phyloP scores from a whole-genome alignment of 129 eudicot genomes.

The Smallanthus sonchifolius region DNA sequence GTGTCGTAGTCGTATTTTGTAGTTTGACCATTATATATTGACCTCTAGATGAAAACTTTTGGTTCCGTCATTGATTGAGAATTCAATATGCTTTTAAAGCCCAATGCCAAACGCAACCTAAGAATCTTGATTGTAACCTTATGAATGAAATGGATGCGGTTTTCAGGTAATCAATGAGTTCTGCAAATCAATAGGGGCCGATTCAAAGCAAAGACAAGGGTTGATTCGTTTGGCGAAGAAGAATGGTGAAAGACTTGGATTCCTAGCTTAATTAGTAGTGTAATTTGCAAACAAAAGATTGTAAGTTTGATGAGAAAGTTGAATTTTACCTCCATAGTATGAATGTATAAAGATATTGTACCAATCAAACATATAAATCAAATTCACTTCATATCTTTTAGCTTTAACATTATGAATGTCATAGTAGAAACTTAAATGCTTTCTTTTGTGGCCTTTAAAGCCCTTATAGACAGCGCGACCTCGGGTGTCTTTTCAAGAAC shows the following conservation, averaged over 20 bases:
- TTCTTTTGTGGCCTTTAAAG: neutral
- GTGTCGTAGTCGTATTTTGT: no score
- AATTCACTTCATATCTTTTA: neutral
- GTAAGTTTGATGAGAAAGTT: conserved; percentile 26
- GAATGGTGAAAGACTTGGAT: conserved; percentile 90
- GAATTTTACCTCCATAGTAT: conserved; percentile 22
- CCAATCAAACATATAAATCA: neutral
- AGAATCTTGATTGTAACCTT: neutral
- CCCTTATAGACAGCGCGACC: neutral
- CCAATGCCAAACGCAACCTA: neutral
- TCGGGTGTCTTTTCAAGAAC: neutral
- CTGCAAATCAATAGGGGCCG: conserved; percentile 98
- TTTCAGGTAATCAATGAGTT: conserved; percentile 89
- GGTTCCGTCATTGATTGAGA: neutral
- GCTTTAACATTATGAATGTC: neutral
- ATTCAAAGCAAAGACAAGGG: conserved; percentile 92
- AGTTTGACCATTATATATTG: no score
- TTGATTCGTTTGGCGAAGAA: conserved; percentile 93
- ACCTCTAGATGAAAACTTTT: no score
- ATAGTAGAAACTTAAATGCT: neutral
- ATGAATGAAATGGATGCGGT: neutral
- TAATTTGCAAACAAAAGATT: conserved; percentile 9
- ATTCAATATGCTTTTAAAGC: neutral
- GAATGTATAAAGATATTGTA: conserved; percentile 15
- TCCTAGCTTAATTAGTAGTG: conserved; percentile 55